A percentile compares a stretch with the other conserved stretches of the same genome.
These are phyloP conservation scores for Fusarium chaquense DNA, from an alignment of 2,329 filamentous ascomycete species.

Conservation along the genomic window DNA sequence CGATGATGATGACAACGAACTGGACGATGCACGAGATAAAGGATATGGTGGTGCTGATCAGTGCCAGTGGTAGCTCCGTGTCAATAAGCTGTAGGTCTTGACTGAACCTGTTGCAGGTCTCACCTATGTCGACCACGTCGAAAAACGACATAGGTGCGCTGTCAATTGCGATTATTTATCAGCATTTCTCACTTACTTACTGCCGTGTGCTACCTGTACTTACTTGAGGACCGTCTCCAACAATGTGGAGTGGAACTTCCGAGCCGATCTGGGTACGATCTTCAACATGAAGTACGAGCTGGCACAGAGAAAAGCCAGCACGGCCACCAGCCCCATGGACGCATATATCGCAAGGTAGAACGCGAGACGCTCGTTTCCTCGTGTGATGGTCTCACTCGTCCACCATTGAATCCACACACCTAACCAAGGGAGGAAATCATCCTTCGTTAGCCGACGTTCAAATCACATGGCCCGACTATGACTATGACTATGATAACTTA, in stretches of 20 bases:
- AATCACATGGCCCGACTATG: conserved; percentile 5
- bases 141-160: conserved; percentile 52
- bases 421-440: background rate
- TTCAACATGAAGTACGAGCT: conserved; percentile 11
- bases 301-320: conserved; percentile 12
- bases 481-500: conserved; percentile 11
- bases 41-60: conserved; percentile 34
- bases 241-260: conserved; percentile 11
- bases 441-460: conserved; percentile 11
- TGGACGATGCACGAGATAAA: conserved; percentile 35
- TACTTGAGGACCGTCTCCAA: conserved; percentile 13
- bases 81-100: conserved; percentile 56
- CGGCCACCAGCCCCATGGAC: conserved; percentile 8
- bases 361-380: conserved; percentile 11
- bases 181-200: conserved; percentile 7
- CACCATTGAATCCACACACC: conserved; percentile 16
- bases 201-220: conserved; percentile 7
- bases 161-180: conserved; percentile 5
- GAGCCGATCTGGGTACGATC: conserved; percentile 11
- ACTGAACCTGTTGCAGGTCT: conserved; percentile 55
- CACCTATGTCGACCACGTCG: conserved; percentile 51
- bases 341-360: conserved; percentile 15
- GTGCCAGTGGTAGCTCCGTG: conserved; percentile 49
- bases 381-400: conserved; percentile 10
- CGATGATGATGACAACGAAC: conserved; percentile 28